phyloP scores from a whole-genome alignment of 208 protist genomes.

The Leishmania tropica region DNA sequence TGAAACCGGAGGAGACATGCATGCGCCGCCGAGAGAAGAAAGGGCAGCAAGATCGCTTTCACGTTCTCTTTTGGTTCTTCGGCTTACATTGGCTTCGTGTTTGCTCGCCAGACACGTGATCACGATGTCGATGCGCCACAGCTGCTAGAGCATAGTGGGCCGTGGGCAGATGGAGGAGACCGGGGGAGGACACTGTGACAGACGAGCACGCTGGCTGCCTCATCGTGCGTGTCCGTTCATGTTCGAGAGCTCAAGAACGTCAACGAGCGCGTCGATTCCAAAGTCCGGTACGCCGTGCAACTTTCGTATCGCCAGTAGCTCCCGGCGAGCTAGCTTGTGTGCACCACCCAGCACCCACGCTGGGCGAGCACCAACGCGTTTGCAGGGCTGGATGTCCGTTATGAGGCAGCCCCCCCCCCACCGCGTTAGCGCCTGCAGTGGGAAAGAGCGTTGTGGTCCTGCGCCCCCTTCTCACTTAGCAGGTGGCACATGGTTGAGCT shows the following conservation, averaged over 20 bases:
- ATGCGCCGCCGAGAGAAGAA: not conserved
- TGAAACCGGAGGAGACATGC: not conserved
- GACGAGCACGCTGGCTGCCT: not conserved
- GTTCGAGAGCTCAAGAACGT: not conserved
- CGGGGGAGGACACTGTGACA: not conserved
- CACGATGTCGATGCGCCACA: not conserved
- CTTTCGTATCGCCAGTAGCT: not conserved
- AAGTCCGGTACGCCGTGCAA: slow-evolving; percentile 35
- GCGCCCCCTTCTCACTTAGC: slow-evolving; percentile 48
- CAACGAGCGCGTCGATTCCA: slow-evolving; percentile 44
- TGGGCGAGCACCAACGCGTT: slow-evolving; percentile 39
- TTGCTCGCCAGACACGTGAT: not conserved
- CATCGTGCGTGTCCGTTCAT: not conserved
- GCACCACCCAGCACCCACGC: slow-evolving; percentile 52
- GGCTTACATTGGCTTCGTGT: not conserved
- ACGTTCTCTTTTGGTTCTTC: not conserved
- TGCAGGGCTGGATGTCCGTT: slow-evolving; percentile 71
- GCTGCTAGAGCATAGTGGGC: not conserved
- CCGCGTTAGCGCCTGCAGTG: slow-evolving; percentile 33
- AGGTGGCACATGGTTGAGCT: slow-evolving; percentile 44
- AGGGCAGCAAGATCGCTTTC: not conserved
- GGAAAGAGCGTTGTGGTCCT: slow-evolving; percentile 16
- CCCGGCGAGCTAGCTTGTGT: not conserved
- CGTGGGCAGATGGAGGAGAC: not conserved
- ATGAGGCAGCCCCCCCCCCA: slow-evolving; percentile 61